Percentiles rank a stretch among this genome's conserved stretches.
These are phyloP conservation scores for Simmondsia chinensis DNA, from an alignment of 148 eudicot species.

Conservation along the genomic window DNA sequence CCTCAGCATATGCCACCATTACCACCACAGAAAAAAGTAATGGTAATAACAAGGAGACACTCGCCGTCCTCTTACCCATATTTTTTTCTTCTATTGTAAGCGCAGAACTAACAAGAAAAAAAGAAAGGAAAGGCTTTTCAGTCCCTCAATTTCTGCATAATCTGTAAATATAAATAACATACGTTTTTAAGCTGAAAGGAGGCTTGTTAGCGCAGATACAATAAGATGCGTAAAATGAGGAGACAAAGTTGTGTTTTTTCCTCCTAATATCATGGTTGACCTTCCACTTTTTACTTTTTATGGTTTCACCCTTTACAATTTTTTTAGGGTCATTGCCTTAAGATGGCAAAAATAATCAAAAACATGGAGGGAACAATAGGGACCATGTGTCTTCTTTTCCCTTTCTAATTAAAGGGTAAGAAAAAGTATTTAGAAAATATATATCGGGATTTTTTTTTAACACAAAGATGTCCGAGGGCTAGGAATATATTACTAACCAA, in stretches of 20 bases:
- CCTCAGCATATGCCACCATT: slow-evolving; percentile 38
- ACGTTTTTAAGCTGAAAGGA: not conserved
- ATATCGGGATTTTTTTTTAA: no score
- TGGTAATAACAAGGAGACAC: slow-evolving; percentile 13
- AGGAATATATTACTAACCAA: no score
- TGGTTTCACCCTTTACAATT: slow-evolving; percentile 2
- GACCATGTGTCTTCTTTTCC: no score
- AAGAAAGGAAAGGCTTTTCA: slow-evolving; percentile 7
- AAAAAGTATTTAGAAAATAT: no score
- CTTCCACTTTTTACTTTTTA: slow-evolving; percentile 18
- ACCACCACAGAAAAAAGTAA: slow-evolving; percentile 21
- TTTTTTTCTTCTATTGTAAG: not conserved
- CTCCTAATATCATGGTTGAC: slow-evolving; percentile 17
- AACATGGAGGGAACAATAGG: no score
- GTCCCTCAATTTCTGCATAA: not conserved
- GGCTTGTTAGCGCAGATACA: slow-evolving; percentile 21
- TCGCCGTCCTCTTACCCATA: slow-evolving; percentile 15
- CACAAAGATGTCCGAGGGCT: no score
- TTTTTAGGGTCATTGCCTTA: not conserved
- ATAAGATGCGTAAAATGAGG: not conserved
- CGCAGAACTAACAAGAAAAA: slow-evolving; percentile 18
- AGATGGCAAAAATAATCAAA: slow-evolving; percentile 3
- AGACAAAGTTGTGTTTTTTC: not conserved
- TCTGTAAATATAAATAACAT: not conserved
- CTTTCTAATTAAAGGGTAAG: no score